These are phyloP conservation scores for Leishmania major DNA, from an alignment of 208 protist species.

Conservation along the genomic window DNA sequence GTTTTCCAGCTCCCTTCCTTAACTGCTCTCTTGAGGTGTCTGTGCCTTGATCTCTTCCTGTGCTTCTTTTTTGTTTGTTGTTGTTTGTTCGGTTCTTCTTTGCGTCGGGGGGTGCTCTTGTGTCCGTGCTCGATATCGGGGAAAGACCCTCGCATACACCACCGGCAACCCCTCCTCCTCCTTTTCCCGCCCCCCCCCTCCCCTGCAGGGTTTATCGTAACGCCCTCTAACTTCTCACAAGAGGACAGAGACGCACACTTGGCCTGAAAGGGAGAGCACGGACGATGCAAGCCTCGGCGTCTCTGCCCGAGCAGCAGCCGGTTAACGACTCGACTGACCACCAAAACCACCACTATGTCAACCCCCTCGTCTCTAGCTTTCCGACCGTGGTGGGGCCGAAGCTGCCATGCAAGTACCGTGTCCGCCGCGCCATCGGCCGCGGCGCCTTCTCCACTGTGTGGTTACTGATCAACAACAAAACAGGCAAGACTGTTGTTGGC, in stretches of 20 bases:
- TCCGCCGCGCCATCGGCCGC: conserved; percentile 48
- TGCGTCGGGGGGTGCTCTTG: neutral
- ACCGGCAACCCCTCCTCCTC: neutral
- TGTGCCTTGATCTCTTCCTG: no score
- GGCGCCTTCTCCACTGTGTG: conserved; percentile 72
- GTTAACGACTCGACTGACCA: neutral
- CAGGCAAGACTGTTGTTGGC: conserved; percentile 48
- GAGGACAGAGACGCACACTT: neutral
- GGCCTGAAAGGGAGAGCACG: neutral
- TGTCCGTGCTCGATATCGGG: neutral
- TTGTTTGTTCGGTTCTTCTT: neutral
- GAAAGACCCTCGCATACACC: neutral
- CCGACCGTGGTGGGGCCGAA: conserved; percentile 44
- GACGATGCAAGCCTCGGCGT: neutral
- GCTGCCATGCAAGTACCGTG: conserved; percentile 57
- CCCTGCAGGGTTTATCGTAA: neutral
- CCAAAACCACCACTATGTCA: conserved; percentile 37
- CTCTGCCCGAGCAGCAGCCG: neutral
- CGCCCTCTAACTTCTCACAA: neutral
- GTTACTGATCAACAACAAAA: conserved; percentile 59
- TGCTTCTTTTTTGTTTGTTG: neutral
- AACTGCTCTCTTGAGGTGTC: neutral
- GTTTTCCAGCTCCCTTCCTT: neutral
- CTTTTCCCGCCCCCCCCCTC: neutral
- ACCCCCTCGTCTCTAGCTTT: conserved; percentile 53